phyloP scores from a whole-genome alignment of 352 stramenopile genomes.

The Phytophthora boehmeriae region DNA sequence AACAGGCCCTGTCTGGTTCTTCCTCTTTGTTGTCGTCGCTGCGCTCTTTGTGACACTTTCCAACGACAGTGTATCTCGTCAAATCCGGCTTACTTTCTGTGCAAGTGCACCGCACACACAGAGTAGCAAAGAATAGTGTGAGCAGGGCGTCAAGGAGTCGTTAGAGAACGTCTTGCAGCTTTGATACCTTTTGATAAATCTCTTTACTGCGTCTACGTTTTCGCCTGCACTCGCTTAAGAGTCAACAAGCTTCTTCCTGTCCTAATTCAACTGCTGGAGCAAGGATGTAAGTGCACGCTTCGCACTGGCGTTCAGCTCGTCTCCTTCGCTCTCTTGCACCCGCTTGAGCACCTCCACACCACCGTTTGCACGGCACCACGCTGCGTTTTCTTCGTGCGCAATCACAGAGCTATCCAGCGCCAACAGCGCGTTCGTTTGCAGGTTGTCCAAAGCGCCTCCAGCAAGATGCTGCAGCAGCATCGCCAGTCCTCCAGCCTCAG shows the following conservation, averaged over 20 bases:
- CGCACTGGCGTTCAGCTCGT: constrained; percentile 60
- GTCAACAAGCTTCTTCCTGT: no score
- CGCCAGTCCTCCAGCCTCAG: constrained; percentile 60
- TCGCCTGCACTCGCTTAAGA: no score
- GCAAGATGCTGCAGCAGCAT: constrained; percentile 62
- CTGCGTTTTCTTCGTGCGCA: constrained; percentile 53
- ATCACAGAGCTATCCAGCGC: constrained; percentile 64
- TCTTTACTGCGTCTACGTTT: constrained; percentile 13
- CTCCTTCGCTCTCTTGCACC: constrained; percentile 49
- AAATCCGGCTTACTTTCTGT: constrained; percentile 42
- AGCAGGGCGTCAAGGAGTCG: background rate
- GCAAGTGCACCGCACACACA: constrained; percentile 25
- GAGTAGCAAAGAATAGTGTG: constrained; percentile 32
- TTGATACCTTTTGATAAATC: constrained; percentile 9
- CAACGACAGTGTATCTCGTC: constrained; percentile 66
- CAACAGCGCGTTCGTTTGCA: constrained; percentile 76
- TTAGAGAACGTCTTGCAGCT: constrained; percentile 11
- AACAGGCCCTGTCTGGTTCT: constrained; percentile 51
- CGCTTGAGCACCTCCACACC: constrained; percentile 43
- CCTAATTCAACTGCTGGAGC: constrained; percentile 49
- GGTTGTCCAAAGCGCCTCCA: constrained; percentile 40
- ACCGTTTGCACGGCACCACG: constrained; percentile 50
- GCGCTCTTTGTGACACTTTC: constrained; percentile 67
- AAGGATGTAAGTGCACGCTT: constrained; percentile 55
- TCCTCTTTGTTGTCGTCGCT: constrained; percentile 57